Evolutionary conservation across 202 grass and related monocot genomes (phyloP).

Genomic region (Saccharum hybrid): DNA sequence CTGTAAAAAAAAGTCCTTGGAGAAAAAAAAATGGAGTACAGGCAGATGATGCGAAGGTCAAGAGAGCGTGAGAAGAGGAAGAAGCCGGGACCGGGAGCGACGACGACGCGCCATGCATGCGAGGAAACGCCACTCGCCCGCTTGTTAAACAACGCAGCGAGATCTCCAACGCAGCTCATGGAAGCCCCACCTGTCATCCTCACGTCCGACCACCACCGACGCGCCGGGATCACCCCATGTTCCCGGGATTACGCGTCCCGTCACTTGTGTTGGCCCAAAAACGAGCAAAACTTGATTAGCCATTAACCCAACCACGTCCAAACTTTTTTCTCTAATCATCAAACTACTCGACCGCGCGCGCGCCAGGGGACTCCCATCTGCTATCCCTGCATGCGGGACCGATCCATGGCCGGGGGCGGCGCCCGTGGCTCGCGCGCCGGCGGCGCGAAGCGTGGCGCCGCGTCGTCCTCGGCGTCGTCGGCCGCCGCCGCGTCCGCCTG

Average conservation of each 20-base stretch:
- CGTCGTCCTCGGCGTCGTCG: too few relatives aligned
- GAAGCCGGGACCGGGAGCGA: neutral
- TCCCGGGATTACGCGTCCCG: neutral
- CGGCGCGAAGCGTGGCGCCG: slow-evolving; percentile 53
- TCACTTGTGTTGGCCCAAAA: neutral
- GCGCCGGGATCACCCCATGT: slow-evolving; percentile 52
- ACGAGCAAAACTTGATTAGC: slow-evolving; percentile 5
- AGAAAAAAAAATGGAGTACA: too few relatives aligned
- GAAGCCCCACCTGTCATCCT: slow-evolving; percentile 42
- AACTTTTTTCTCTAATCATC: neutral
- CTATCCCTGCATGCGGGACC: slow-evolving; percentile 35
- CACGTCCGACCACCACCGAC: slow-evolving; percentile 21
- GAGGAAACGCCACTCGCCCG: neutral
- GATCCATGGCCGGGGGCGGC: slow-evolving; percentile 60
- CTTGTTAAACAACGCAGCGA: neutral
- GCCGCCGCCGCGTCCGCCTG: slow-evolving; percentile 45
- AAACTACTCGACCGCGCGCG: neutral
- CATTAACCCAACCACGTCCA: neutral
- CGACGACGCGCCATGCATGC: neutral
- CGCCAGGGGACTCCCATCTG: neutral
- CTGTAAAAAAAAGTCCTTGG: too few relatives aligned
- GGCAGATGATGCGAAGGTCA: too few relatives aligned
- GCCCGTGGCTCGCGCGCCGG: slow-evolving; percentile 51
- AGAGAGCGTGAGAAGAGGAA: too few relatives aligned
- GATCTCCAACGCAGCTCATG: too few relatives aligned